phyloP scores from a whole-genome alignment of 179 eudicot genomes.

The Heliamphora pulchella region DNA sequence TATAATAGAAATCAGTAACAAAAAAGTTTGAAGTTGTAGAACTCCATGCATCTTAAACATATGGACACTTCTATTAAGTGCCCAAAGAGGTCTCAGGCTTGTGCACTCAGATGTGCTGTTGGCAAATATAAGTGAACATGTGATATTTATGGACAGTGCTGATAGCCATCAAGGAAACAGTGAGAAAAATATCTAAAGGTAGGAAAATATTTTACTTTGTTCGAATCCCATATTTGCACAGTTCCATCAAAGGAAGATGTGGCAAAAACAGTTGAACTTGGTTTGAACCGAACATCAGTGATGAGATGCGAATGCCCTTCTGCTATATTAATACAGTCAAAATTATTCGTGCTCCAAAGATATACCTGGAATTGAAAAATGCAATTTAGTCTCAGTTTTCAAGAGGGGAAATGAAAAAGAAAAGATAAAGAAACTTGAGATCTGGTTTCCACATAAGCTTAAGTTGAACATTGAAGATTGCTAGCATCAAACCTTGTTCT shows the following conservation, averaged over 20 bases:
- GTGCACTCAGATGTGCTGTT: background rate
- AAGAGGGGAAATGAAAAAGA: background rate
- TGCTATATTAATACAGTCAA: constrained; percentile 13
- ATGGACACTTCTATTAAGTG: background rate
- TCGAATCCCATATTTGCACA: constrained; percentile 54
- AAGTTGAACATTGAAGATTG: background rate
- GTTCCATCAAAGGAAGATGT: constrained; percentile 56
- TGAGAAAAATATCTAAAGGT: constrained; percentile 7
- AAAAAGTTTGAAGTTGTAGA: background rate
- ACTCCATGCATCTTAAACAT: background rate
- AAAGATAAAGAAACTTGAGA: constrained; percentile 1
- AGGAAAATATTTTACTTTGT: constrained; percentile 25
- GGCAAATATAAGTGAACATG: background rate
- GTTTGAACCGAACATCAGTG: constrained; percentile 55
- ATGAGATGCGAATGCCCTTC: constrained; percentile 33
- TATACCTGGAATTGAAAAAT: constrained; percentile 26
- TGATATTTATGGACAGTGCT: background rate
- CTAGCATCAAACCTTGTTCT: constrained; percentile 23
- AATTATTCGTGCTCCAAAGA: constrained; percentile 35
- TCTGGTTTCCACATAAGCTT: background rate
- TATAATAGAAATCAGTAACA: too few species aligned
- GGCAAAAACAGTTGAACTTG: constrained; percentile 40
- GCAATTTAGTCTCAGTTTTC: background rate
- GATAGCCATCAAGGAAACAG: background rate
- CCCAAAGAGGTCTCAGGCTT: background rate